Conservation (phyloP, 2,329 filamentous ascomycete genomes). For the Alternaria atra region DNA sequence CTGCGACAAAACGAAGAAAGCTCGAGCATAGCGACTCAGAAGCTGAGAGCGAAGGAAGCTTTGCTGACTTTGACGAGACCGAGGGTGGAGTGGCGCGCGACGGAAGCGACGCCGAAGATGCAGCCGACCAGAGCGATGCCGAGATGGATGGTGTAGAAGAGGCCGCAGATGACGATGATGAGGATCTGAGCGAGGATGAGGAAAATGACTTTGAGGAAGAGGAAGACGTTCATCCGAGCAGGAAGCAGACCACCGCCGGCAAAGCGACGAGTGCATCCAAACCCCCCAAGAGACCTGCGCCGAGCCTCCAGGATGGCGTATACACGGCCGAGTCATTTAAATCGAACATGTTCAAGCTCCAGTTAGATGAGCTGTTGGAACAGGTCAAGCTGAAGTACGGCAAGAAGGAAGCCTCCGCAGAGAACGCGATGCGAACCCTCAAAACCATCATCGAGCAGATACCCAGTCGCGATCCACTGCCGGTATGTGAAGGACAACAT, state of each 20-base stretch:
- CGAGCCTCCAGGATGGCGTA: conserved; percentile 47
- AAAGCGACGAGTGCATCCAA: conserved; percentile 25
- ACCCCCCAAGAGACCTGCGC: conserved; percentile 33
- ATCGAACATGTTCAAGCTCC: conserved; percentile 72
- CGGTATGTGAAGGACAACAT: conserved; percentile 41
- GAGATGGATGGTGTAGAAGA: conserved; percentile 24
- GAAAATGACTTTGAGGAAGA: conserved; percentile 19
- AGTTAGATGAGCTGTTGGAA: conserved; percentile 69
- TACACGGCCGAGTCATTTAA: conserved; percentile 67
- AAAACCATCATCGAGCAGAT: conserved; percentile 60
- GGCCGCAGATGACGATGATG: conserved; percentile 16
- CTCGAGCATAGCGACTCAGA: conserved; percentile 52
- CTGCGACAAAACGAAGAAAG: conserved; percentile 58
- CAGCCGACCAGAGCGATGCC: conserved; percentile 15
- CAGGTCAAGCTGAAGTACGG: conserved; percentile 67
- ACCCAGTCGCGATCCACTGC: conserved; percentile 59
- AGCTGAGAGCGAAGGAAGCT: conserved; percentile 36
- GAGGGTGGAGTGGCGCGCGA: conserved; percentile 27
- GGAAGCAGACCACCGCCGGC: conserved; percentile 9
- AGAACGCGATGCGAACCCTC: conserved; percentile 51
- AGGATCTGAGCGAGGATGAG: conserved; percentile 25
- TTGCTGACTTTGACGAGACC: conserved; percentile 32
- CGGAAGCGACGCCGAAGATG: conserved; percentile 25
- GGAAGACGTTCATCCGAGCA: conserved; percentile 19
- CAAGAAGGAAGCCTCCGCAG: conserved; percentile 62